A percentile compares a stretch with the other conserved stretches of the same genome.
Conservation (phyloP, 768 basidiomycete genomes). For the Tremella mesenterica region DNA sequence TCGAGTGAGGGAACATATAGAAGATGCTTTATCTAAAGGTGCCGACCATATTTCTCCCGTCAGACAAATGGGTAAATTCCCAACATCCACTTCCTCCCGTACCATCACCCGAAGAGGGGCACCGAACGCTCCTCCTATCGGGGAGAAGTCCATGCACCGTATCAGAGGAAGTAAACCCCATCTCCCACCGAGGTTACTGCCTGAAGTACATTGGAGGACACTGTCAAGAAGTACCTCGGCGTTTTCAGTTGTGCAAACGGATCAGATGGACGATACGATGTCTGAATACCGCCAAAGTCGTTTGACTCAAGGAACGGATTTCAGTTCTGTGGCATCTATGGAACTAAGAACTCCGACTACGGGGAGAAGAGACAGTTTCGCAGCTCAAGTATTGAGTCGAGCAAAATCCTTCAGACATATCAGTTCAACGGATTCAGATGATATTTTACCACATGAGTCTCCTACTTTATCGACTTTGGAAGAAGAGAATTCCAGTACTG, state of each 20-base stretch:
- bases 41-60: conserved; percentile 43
- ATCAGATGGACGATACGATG: background rate
- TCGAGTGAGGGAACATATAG: conserved; percentile 69
- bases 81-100: conserved; percentile 14
- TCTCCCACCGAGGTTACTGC: conserved; percentile 40
- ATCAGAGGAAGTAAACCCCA: conserved; percentile 22
- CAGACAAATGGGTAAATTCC: background rate
- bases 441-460: conserved; percentile 13
- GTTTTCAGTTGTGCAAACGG: background rate
- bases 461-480: conserved; percentile 19
- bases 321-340: conserved; percentile 54
- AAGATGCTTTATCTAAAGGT: conserved; percentile 69
- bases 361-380: conserved; percentile 23
- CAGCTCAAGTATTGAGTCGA: conserved; percentile 16
- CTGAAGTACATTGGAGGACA: conserved; percentile 36
- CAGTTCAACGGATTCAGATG: conserved; percentile 11
- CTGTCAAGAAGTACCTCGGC: conserved; percentile 19
- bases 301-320: conserved; percentile 55
- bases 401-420: conserved; percentile 19
- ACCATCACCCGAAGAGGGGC: conserved; percentile 14
- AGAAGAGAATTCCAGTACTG: conserved; percentile 10
- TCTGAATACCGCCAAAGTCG: conserved; percentile 46
- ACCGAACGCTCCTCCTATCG: conserved; percentile 31
- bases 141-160: conserved; percentile 31
- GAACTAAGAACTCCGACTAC: conserved; percentile 19